Conservation (phyloP, 2,329 filamentous ascomycete genomes). For the Paecilomyces sp. region DNA sequence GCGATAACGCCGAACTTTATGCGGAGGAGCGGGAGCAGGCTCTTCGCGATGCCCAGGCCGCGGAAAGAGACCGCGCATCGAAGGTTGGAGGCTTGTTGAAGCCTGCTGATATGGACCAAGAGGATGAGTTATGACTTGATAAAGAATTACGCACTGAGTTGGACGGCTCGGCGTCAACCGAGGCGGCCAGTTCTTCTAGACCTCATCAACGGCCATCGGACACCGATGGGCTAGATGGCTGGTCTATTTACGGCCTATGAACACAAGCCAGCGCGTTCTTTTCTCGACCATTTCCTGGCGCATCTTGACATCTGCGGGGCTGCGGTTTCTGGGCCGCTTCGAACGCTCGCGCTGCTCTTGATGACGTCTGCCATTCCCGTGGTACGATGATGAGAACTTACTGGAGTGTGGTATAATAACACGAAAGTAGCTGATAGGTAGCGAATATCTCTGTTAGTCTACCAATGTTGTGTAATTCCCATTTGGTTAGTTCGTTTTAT, state of each 20-base stretch:
- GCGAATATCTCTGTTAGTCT: neutral
- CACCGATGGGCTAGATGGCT: constrained; percentile 49
- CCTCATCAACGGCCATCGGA: constrained; percentile 11
- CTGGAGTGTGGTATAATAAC: neutral
- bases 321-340: neutral
- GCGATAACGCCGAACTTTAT: constrained; percentile 90
- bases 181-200: constrained; percentile 11
- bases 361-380: neutral
- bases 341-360: neutral
- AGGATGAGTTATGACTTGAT: constrained; percentile 76
- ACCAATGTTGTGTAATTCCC: neutral
- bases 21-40: constrained; percentile 92
- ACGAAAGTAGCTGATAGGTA: neutral
- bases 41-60: constrained; percentile 73
- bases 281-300: constrained; percentile 24
- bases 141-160: constrained; percentile 60
- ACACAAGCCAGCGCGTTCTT: constrained; percentile 1
- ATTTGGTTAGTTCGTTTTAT: neutral
- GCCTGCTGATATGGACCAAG: constrained; percentile 87
- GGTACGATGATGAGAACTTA: neutral
- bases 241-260: constrained; percentile 59
- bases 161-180: constrained; percentile 33
- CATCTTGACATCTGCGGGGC: neutral
- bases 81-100: constrained; percentile 95
- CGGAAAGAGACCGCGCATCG: constrained; percentile 83